phyloP scores from a whole-genome alignment of 352 stramenopile species.

The Phytophthora colocasiae region DNA sequence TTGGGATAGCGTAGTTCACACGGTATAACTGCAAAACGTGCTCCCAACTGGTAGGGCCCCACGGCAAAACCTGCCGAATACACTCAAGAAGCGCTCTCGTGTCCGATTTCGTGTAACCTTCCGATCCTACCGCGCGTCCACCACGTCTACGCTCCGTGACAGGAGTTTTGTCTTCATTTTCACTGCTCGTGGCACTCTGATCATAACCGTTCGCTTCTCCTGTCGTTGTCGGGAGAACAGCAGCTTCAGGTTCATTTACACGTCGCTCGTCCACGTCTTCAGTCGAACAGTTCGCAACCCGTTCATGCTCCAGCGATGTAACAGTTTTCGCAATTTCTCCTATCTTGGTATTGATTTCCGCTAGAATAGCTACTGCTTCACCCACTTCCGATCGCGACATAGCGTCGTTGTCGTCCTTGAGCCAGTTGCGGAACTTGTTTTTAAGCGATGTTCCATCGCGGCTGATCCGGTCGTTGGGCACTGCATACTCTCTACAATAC shows the following conservation, averaged over 20 bases:
- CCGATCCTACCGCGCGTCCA: constrained; percentile 36
- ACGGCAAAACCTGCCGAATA: constrained; percentile 36
- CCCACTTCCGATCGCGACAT: constrained; percentile 20
- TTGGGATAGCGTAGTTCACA: constrained; percentile 30
- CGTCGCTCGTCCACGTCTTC: constrained; percentile 9
- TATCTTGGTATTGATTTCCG: constrained; percentile 32
- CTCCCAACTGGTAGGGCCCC: constrained; percentile 35
- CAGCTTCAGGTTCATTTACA: constrained; percentile 1
- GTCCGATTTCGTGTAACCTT: constrained; percentile 41
- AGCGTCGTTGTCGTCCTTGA: constrained; percentile 22
- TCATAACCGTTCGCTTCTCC: background rate
- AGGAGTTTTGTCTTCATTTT: constrained; percentile 13
- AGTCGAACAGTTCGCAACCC: background rate
- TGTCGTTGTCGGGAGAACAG: background rate
- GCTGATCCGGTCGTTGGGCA: constrained; percentile 18
- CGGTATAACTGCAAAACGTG: constrained; percentile 43
- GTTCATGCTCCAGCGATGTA: background rate
- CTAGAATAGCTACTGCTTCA: constrained; percentile 24
- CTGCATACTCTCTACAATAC: constrained; percentile 36
- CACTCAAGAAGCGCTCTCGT: constrained; percentile 31
- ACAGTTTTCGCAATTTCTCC: constrained; percentile 4
- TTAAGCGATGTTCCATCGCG: constrained; percentile 39
- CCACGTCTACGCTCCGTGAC: constrained; percentile 17
- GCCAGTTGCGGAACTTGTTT: constrained; percentile 40
- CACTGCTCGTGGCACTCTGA: constrained; percentile 9